Evolutionary conservation across 768 basidiomycete species (phyloP).

Genomic region (Lentinula lateritia): DNA sequence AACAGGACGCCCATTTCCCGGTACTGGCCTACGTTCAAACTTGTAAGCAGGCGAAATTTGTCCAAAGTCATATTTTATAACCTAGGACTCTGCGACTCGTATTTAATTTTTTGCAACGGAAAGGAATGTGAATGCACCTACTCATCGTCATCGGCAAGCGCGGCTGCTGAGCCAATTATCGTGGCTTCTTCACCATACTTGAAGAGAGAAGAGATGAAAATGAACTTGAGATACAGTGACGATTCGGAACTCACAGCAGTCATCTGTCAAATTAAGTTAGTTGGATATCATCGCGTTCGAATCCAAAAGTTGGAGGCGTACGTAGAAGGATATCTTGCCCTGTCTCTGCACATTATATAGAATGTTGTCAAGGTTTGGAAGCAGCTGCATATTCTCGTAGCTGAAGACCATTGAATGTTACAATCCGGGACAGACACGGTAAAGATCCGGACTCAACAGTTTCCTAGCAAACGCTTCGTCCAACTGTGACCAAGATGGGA

Average conservation of each 20-base stretch:
- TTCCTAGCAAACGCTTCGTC: slow-evolving; percentile 61
- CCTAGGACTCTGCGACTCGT: slow-evolving; percentile 62
- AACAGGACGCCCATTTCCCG: slow-evolving; percentile 88
- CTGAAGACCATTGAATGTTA: slow-evolving; percentile 22
- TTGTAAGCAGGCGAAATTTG: background rate
- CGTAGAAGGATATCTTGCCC: slow-evolving; percentile 89
- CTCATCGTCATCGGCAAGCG: slow-evolving; percentile 80
- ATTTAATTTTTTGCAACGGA: background rate
- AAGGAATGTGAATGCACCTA: slow-evolving; percentile 28
- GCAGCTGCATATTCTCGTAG: slow-evolving; percentile 74
- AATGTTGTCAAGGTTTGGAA: slow-evolving; percentile 82
- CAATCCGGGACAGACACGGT: background rate
- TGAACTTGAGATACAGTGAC: background rate
- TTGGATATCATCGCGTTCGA: background rate
- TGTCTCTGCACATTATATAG: slow-evolving; percentile 92
- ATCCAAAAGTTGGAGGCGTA: slow-evolving; percentile 28
- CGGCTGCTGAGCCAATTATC: slow-evolving; percentile 85
- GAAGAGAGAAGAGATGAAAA: background rate
- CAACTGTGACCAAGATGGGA: slow-evolving; percentile 36
- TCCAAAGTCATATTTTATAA: slow-evolving; percentile 19
- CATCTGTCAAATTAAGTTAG: slow-evolving; percentile 43
- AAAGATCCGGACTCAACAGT: slow-evolving; percentile 34
- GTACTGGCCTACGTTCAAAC: slow-evolving; percentile 64
- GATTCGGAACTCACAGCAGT: slow-evolving; percentile 57
- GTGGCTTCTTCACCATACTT: slow-evolving; percentile 91